These are phyloP conservation scores for Citrus trifoliata DNA, from an alignment of 345 rosid species.

Conservation along the genomic window DNA sequence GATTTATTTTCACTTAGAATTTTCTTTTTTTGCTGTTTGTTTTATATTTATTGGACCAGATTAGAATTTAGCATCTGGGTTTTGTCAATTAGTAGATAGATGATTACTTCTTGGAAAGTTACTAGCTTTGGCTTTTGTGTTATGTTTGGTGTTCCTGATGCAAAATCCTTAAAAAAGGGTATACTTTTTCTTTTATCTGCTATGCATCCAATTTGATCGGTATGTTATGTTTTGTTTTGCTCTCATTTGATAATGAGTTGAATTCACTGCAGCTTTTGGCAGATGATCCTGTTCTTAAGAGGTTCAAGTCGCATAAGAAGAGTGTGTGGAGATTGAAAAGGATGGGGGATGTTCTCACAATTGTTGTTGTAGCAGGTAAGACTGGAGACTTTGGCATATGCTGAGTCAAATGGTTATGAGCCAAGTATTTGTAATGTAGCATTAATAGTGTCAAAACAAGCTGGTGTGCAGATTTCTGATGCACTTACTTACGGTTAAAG, in stretches of 20 bases:
- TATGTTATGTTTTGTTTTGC: background rate
- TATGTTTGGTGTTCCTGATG: background rate
- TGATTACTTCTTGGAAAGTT: background rate
- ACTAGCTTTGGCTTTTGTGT: background rate
- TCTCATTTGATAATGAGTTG: background rate
- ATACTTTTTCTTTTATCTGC: background rate
- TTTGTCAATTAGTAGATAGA: background rate
- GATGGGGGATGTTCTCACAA: conserved; percentile 80
- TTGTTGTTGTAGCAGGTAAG: conserved; percentile 75
- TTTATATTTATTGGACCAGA: background rate
- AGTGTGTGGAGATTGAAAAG: conserved; percentile 51
- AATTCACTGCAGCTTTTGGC: conserved; percentile 68
- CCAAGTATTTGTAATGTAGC: background rate
- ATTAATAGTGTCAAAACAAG: background rate
- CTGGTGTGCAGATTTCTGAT: background rate
- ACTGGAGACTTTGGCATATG: conserved; percentile 4
- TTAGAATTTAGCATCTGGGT: background rate
- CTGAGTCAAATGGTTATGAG: background rate
- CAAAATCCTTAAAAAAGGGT: background rate
- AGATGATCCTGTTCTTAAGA: conserved; percentile 60
- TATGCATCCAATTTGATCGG: background rate
- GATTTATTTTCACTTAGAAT: background rate
- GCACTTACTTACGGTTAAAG: background rate
- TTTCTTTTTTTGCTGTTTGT: background rate
- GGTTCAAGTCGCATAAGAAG: conserved; percentile 79